Conservation (phyloP, 2,329 filamentous ascomycete genomes). For the Fusarium goolgardi region DNA sequence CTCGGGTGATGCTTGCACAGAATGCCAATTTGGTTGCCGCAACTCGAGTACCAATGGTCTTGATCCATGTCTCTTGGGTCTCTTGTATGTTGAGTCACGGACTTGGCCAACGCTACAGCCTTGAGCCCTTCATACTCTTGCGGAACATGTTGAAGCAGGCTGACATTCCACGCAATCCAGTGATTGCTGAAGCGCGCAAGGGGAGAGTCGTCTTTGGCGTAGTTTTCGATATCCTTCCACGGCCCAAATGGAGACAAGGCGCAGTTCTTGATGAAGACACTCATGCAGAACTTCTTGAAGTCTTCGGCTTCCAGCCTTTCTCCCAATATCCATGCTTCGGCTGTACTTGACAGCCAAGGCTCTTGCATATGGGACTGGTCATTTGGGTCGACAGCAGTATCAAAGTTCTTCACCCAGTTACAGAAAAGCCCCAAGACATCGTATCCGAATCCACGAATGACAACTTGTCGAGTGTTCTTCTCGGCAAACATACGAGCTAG, state of each 20-base stretch:
- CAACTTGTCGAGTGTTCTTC: accelerated
- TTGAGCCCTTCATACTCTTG: neutral
- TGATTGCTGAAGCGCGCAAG: neutral
- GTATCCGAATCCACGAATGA: accelerated
- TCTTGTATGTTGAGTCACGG: neutral
- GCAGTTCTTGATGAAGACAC: neutral
- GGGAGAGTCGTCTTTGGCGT: neutral
- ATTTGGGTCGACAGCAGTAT: neutral
- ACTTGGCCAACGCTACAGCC: neutral
- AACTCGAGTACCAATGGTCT: neutral
- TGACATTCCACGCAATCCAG: neutral
- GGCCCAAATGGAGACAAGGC: neutral
- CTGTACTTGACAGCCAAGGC: neutral
- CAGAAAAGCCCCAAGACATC: neutral
- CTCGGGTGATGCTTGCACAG: no score
- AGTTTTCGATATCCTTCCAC: neutral
- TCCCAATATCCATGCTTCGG: neutral
- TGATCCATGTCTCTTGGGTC: neutral
- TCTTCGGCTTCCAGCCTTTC: neutral
- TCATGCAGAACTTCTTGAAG: neutral
- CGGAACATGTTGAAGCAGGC: neutral
- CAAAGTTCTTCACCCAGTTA: neutral
- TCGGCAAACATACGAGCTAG: neutral
- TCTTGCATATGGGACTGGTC: neutral
- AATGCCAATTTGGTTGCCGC: neutral